phyloP scores from a whole-genome alignment of 2,329 filamentous ascomycete genomes.

The Cladosporium colombiae region DNA sequence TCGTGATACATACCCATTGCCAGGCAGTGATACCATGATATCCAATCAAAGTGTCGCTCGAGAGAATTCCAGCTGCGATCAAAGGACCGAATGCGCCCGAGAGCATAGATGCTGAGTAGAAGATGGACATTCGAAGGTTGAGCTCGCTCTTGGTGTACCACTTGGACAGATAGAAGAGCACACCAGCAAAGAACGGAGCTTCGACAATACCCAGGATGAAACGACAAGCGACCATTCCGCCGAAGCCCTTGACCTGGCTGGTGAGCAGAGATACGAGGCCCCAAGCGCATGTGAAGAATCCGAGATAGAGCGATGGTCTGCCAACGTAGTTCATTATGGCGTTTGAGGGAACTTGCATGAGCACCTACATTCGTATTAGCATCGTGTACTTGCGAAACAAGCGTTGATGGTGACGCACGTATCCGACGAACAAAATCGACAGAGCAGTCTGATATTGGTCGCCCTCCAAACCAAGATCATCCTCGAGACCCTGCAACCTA shows the following conservation, averaged over 20 bases:
- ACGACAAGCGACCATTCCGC: conserved; percentile 40
- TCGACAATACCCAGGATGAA: conserved; percentile 47
- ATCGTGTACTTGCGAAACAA: neutral
- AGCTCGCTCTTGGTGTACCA: conserved; percentile 58
- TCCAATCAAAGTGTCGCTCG: conserved; percentile 58
- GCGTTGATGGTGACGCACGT: conserved; percentile 18
- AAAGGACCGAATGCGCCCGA: conserved; percentile 55
- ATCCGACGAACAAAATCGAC: conserved; percentile 47
- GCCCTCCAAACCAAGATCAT: conserved; percentile 56
- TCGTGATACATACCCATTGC: conserved; percentile 38
- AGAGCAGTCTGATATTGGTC: conserved; percentile 47
- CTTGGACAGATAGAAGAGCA: conserved; percentile 48
- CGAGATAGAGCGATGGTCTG: conserved; percentile 36
- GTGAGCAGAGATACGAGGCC: conserved; percentile 38
- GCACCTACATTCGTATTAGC: conserved; percentile 19
- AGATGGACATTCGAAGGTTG: conserved; percentile 52
- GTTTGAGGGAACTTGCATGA: conserved; percentile 42
- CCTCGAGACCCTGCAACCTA: conserved; percentile 63
- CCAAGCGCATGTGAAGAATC: conserved; percentile 39
- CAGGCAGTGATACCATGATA: conserved; percentile 59
- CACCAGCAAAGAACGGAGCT: conserved; percentile 48
- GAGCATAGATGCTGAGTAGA: conserved; percentile 55
- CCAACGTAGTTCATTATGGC: conserved; percentile 40
- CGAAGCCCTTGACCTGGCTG: conserved; percentile 38
- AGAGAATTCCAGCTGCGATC: conserved; percentile 62